Percentiles rank a stretch among this genome's conserved stretches.
phyloP scores from a whole-genome alignment of 352 stramenopile genomes.

The Pelagophyceae sp. region DNA sequence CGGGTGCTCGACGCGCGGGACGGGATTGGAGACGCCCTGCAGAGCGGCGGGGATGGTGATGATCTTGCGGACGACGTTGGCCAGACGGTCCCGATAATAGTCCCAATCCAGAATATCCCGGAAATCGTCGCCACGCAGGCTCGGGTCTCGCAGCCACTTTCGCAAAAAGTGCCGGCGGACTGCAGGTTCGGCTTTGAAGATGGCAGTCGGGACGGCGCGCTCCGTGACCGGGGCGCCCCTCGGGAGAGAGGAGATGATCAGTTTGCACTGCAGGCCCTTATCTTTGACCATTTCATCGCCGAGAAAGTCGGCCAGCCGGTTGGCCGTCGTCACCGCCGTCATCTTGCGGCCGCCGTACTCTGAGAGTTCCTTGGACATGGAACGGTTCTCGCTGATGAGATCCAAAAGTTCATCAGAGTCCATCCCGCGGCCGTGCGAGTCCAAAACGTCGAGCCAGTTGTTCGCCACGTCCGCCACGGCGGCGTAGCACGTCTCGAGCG shows the following conservation, averaged over 20 bases:
- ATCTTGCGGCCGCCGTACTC: constrained; percentile 94
- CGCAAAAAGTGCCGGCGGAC: constrained; percentile 91
- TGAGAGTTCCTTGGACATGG: constrained; percentile 90
- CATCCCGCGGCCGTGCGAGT: constrained; percentile 81
- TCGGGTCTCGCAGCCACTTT: constrained; percentile 87
- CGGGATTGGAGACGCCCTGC: constrained; percentile 90
- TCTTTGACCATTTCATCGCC: constrained; percentile 95
- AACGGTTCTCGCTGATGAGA: constrained; percentile 97
- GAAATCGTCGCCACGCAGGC: constrained; percentile 68
- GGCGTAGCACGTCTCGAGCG: constrained; percentile 86
- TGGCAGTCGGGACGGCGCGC: constrained; percentile 90
- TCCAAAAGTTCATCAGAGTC: constrained; percentile 92
- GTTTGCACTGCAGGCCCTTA: constrained; percentile 93
- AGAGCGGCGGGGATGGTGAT: constrained; percentile 96
- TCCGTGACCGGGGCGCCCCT: constrained; percentile 90
- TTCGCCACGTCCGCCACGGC: constrained; percentile 91
- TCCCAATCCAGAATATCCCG: constrained; percentile 94
- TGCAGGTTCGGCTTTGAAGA: constrained; percentile 88
- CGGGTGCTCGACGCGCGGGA: constrained; percentile 85
- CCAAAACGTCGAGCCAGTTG: constrained; percentile 96
- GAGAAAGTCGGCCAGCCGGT: constrained; percentile 92
- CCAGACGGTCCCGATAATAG: constrained; percentile 85
- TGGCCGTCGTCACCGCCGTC: constrained; percentile 92
- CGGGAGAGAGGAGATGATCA: constrained; percentile 84
- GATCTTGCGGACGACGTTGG: constrained; percentile 94